Evolutionary conservation across 441 rosid genomes (phyloP), one percentile per base, ranked within the genome.

Genomic region (Pelargonium myrrhifolium): DNA sequence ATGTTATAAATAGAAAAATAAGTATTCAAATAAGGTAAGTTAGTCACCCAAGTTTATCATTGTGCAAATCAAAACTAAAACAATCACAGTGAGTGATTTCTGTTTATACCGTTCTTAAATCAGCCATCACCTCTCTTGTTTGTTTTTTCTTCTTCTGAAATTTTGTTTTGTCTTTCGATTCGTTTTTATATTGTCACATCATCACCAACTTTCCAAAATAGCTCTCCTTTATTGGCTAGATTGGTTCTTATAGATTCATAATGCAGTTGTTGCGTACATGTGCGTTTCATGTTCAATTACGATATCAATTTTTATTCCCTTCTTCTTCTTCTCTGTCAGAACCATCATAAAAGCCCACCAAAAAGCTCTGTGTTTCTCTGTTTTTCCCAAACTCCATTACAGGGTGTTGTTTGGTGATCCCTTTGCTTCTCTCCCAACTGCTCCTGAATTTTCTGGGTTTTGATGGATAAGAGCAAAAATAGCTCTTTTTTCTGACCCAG

Each of bases 401-500:
- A 40, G 21, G 53, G n/a, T 43, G 47, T 35, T 56, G 12, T 42
- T 69, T 63, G 51, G 51, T 9, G 51, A 45, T 45, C 53, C 15
- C 65, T 65, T 31, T 35, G 42, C 64, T 12, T 28, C 26, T 62
- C 18, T 40, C 59, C 66, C 18, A 51, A 14, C 14, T 63, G 20
- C 31, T 43, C 35, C 62, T 61, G 53, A 49, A 18, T 66, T 66
- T 9, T 61, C 68, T 73, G 77, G 76, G 67, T 66, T 49, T 75
- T 74, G 9, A 79, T 67, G 78, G 81, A 74, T 64, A 49, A 49
- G 73, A 69, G 70, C 24, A 64, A 71, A 66, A 64, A 49, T 45
- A 73, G 71, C 76, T 78, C 64, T 60, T 73, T 71, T 59, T 79
- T 81, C 76, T 51, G 66, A 24, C 73, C 49, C 77, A 75, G 84